These are phyloP conservation scores for Opeltia flavorubescens DNA, from an alignment of 495 filamentous ascomycete species.

Conservation along the genomic window DNA sequence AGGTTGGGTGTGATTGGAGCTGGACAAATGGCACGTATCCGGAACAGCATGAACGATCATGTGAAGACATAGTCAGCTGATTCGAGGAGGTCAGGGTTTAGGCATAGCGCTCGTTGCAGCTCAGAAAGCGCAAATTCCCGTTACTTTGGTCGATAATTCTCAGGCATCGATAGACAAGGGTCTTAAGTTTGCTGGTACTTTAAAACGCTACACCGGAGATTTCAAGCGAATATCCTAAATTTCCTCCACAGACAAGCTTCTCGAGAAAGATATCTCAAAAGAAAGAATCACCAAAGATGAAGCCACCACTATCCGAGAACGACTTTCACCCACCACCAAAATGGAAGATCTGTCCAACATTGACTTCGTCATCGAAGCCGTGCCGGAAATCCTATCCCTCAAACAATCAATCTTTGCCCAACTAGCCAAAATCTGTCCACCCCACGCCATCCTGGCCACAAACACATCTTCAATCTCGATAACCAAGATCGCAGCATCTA, in stretches of 20 bases:
- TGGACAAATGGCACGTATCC: conserved; percentile 72
- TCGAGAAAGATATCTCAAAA: conserved; percentile 85
- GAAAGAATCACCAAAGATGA: conserved; percentile 63
- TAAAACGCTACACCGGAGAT: background rate
- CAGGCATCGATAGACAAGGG: conserved; percentile 85
- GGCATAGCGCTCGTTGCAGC: conserved; percentile 94
- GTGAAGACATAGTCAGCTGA: background rate
- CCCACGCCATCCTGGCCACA: conserved; percentile 83
- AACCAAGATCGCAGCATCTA: conserved; percentile 83
- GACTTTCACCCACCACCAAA: conserved; percentile 53
- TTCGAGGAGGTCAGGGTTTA: conserved; percentile 49
- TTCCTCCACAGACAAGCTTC: conserved; percentile 55
- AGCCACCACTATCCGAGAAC: conserved; percentile 53
- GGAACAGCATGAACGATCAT: conserved; percentile 8
- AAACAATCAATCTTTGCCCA: conserved; percentile 80
- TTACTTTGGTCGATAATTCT: conserved; percentile 74
- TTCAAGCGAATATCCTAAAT: conserved; percentile 2
- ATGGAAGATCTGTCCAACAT: conserved; percentile 67
- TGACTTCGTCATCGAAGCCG: conserved; percentile 98
- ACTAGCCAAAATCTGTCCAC: conserved; percentile 70
- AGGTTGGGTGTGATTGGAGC: conserved; percentile 86
- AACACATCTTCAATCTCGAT: conserved; percentile 98
- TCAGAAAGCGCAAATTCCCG: conserved; percentile 67
- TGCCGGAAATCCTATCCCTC: conserved; percentile 79
- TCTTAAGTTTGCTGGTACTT: conserved; percentile 70